Evolutionary conservation across 2,329 filamentous ascomycete genomes (phyloP).

Genomic region (Hawksworthiomyces lignivorus): DNA sequence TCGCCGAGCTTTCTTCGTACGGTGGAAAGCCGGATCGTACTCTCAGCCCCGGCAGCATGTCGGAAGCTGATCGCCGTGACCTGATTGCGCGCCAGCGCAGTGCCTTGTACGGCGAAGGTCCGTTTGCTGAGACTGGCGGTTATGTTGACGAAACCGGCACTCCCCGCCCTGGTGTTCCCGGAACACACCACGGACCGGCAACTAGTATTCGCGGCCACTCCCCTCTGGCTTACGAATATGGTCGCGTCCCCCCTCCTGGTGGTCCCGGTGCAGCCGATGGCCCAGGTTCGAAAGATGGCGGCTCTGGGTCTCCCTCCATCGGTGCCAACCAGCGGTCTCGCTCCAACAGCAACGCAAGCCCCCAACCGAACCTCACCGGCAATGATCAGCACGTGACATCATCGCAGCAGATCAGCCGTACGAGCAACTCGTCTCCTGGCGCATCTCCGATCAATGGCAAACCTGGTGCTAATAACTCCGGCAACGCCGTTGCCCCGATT

Average conservation of each 20-base stretch:
- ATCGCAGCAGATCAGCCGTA: conserved; percentile 68
- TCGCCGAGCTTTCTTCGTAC: conserved; percentile 35
- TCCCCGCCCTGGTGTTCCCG: conserved; percentile 58
- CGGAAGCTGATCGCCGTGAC: conserved; percentile 91
- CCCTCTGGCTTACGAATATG: conserved; percentile 66
- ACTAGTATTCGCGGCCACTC: conserved; percentile 70
- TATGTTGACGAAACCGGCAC: conserved; percentile 62
- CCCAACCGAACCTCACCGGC: conserved; percentile 56
- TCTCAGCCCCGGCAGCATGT: conserved; percentile 76
- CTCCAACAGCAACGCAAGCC: conserved; percentile 79
- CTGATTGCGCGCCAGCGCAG: conserved; percentile 93
- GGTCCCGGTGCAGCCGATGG: conserved; percentile 30
- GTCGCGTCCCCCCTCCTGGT: conserved; percentile 37
- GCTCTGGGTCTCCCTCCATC: conserved; percentile 36
- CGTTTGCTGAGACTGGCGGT: conserved; percentile 58
- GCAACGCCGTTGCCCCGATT: conserved; percentile 76
- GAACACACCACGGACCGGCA: conserved; percentile 48
- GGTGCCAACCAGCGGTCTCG: conserved; percentile 53
- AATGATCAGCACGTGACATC: conserved; percentile 37
- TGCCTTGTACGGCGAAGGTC: conserved; percentile 76
- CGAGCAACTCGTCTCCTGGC: conserved; percentile 78
- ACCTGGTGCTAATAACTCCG: conserved; percentile 35
- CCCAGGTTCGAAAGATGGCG: conserved; percentile 14
- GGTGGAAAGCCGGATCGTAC: conserved; percentile 74
- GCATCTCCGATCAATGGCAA: conserved; percentile 62